These are phyloP conservation scores for Camellia lanceoleosa DNA, from an alignment of 148 eudicot species.

Conservation along the genomic window DNA sequence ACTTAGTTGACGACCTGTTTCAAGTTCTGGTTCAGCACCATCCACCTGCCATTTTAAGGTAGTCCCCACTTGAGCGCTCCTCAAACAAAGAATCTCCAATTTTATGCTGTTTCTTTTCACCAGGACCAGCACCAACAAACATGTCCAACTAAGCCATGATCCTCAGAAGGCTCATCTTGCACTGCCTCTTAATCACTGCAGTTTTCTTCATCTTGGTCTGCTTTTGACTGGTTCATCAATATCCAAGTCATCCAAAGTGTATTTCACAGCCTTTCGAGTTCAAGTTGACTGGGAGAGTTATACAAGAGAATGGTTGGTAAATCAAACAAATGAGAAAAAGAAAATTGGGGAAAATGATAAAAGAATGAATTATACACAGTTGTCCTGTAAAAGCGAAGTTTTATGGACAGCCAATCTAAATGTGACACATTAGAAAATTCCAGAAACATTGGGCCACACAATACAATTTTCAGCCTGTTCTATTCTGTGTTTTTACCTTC, in stretches of 20 bases:
- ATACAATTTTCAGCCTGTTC: no score
- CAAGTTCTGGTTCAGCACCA: slow-evolving; percentile 33
- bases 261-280: slow-evolving; percentile 56
- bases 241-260: slow-evolving; percentile 43
- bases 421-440: no score
- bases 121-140: slow-evolving; percentile 10
- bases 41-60: slow-evolving; percentile 39
- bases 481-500: no score
- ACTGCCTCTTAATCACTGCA: slow-evolving; percentile 14
- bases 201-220: slow-evolving; percentile 21
- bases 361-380: no score
- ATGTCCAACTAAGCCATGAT: slow-evolving; percentile 9
- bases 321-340: background rate
- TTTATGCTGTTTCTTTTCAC: slow-evolving; percentile 11
- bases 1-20: slow-evolving; percentile 4
- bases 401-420: no score
- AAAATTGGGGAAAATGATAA: background rate
- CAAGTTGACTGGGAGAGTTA: slow-evolving; percentile 59
- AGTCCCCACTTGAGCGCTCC: slow-evolving; percentile 24
- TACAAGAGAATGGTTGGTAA: background rate
- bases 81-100: slow-evolving; percentile 21
- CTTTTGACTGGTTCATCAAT: slow-evolving; percentile 25
- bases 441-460: no score
- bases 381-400: no score
- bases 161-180: slow-evolving; percentile 24